Conservation (phyloP, 208 protist genomes). For the Trypanosomatidae sp. region DNA sequence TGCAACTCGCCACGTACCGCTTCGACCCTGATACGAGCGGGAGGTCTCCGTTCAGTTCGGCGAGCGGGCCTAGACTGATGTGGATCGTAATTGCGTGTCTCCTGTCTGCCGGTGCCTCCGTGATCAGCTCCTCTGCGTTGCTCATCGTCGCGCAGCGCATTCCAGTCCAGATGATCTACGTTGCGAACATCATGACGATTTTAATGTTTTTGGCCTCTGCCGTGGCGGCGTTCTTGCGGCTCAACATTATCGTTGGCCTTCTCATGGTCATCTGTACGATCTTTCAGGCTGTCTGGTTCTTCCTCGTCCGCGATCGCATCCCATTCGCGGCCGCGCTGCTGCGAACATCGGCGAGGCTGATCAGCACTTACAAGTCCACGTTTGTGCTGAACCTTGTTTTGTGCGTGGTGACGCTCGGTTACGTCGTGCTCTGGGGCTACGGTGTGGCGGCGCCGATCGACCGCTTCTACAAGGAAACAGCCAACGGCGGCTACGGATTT, state of each 20-base stretch:
- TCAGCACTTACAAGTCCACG: conserved; percentile 58
- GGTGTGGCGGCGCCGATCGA: conserved; percentile 41
- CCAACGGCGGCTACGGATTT: conserved; percentile 37
- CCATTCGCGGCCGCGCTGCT: conserved; percentile 77
- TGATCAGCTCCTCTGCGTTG: conserved; percentile 17
- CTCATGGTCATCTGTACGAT: conserved; percentile 38
- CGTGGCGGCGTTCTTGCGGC: conserved; percentile 33
- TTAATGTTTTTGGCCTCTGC: conserved; percentile 30
- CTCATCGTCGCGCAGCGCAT: conserved; percentile 21
- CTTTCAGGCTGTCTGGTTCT: conserved; percentile 54
- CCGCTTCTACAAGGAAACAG: conserved; percentile 26
- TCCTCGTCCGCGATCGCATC: conserved; percentile 69
- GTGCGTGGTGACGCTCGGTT: conserved; percentile 38
- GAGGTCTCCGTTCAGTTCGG: background rate
- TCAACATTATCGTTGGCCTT: conserved; percentile 33
- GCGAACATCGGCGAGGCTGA: conserved; percentile 34
- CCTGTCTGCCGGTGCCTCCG: conserved; percentile 5
- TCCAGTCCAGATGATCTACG: conserved; percentile 52
- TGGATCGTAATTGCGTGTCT: conserved; percentile 1
- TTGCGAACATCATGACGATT: conserved; percentile 49
- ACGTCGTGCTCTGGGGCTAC: conserved; percentile 56
- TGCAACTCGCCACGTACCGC: conserved; percentile 47
- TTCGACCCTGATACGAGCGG: background rate
- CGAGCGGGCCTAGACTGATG: background rate
- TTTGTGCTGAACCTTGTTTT: conserved; percentile 48